Conservation (phyloP, 2,329 filamentous ascomycete species). For the Colletotrichum gloeosporioides region DNA sequence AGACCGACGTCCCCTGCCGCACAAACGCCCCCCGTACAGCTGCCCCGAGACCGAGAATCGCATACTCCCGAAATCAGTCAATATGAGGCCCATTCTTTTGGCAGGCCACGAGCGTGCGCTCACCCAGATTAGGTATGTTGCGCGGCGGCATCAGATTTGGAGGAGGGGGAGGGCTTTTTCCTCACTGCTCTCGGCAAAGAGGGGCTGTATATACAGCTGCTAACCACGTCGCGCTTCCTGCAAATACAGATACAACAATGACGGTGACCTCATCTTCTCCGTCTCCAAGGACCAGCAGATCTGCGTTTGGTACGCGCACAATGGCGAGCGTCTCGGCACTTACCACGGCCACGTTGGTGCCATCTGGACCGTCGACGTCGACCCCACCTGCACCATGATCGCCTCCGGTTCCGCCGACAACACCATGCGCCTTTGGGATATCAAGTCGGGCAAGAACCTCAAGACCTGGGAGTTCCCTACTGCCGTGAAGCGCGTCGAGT, state of each 20-base stretch:
- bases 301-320: conserved; percentile 96
- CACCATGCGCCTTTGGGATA: conserved; percentile 96
- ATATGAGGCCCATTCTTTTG: conserved; percentile 95
- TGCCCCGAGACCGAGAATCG: conserved; percentile 22
- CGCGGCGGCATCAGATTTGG: neutral
- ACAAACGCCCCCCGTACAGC: conserved; percentile 11
- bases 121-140: conserved; percentile 84
- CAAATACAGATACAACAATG: conserved; percentile 76
- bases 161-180: conserved; percentile 10
- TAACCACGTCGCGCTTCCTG: neutral
- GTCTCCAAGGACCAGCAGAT: conserved; percentile 96
- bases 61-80: conserved; percentile 40
- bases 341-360: conserved; percentile 97
- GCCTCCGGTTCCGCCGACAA: conserved; percentile 97
- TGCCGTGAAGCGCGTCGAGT: conserved; percentile 97
- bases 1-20: conserved; percentile 24
- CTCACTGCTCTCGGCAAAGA: neutral
- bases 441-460: conserved; percentile 88
- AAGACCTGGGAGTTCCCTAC: conserved; percentile 99
- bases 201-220: neutral
- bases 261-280: conserved; percentile 97
- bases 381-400: conserved; percentile 89
- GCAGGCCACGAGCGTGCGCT: conserved; percentile 96
- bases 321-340: conserved; percentile 95
- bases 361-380: conserved; percentile 98